Evolutionary conservation across 1,139 yeast genomes (phyloP).

Genomic region (Protomyces lactucae-debilis): DNA sequence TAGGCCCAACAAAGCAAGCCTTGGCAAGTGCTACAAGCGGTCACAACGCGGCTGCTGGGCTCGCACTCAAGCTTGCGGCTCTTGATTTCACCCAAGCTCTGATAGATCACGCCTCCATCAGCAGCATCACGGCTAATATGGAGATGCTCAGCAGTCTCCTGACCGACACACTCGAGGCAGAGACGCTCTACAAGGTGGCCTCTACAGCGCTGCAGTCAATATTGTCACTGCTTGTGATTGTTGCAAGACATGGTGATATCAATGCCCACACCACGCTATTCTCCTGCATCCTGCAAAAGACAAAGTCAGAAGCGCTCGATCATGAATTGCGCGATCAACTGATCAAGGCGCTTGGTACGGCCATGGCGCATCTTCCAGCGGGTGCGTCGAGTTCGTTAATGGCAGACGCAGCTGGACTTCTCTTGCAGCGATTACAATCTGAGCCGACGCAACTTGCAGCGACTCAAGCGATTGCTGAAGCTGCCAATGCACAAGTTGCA

Average conservation of each 20-base stretch:
- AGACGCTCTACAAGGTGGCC: constrained; percentile 40
- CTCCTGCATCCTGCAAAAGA: constrained; percentile 41
- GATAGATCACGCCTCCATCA: neutral
- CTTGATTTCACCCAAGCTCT: constrained; percentile 11
- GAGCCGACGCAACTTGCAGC: constrained; percentile 38
- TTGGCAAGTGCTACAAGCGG: neutral
- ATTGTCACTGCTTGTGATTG: constrained; percentile 42
- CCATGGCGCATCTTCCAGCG: constrained; percentile 16
- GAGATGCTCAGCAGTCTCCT: neutral
- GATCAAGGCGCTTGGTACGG: constrained; percentile 42
- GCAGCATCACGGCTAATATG: neutral
- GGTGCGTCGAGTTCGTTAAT: neutral
- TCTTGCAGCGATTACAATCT: constrained; percentile 36
- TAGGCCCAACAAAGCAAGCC: neutral
- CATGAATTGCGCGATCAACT: constrained; percentile 52
- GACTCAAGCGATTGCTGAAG: constrained; percentile 35
- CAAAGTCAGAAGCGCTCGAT: constrained; percentile 46
- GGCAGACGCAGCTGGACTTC: constrained; percentile 33
- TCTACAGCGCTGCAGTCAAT: constrained; percentile 46
- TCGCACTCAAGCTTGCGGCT: constrained; percentile 4
- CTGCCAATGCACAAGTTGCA: constrained; percentile 15
- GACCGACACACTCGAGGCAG: neutral
- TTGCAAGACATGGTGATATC: constrained; percentile 35
- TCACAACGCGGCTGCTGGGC: neutral
- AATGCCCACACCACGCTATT: constrained; percentile 35